Conservation (phyloP, 176 grass and related monocot species). For the Calamus simplicifolius region DNA sequence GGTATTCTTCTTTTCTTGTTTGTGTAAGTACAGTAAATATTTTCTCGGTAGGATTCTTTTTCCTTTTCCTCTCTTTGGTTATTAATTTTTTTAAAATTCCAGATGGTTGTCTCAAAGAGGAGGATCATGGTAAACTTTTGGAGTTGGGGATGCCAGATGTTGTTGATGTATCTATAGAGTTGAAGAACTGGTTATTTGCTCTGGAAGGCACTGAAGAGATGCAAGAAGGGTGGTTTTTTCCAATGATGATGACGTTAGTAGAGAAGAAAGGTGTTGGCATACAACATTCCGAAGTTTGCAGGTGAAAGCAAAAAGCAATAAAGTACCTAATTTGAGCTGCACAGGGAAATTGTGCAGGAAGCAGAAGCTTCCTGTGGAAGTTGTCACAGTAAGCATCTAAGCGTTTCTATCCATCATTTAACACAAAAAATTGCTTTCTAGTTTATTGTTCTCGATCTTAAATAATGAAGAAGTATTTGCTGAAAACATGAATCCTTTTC, state of each 20-base stretch:
- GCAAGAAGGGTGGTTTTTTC: constrained; percentile 33
- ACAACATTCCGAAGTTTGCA: constrained; percentile 80
- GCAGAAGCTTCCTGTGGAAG: constrained; percentile 62
- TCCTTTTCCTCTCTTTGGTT: background rate
- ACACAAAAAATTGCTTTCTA: too few species aligned
- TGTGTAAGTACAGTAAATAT: too few species aligned
- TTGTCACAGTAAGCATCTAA: constrained; percentile 51
- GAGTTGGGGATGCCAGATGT: constrained; percentile 91
- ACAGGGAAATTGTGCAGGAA: constrained; percentile 24
- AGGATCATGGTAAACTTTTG: constrained; percentile 43
- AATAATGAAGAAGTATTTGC: too few species aligned
- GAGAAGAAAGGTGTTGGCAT: constrained; percentile 99
- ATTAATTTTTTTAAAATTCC: constrained; percentile 6
- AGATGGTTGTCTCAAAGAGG: constrained; percentile 42
- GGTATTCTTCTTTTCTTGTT: too few species aligned
- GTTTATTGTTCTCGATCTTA: too few species aligned
- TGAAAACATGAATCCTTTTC: too few species aligned
- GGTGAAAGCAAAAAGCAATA: constrained; percentile 67
- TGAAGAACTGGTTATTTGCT: constrained; percentile 94
- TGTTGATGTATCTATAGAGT: constrained; percentile 74
- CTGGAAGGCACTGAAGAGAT: constrained; percentile 83
- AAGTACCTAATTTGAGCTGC: constrained; percentile 30
- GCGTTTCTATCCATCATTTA: background rate
- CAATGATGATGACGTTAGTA: constrained; percentile 39
- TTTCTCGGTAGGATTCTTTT: too few species aligned